These are phyloP conservation scores for Vanilla planifolia DNA, from an alignment of 106 monocot species.

Conservation along the genomic window DNA sequence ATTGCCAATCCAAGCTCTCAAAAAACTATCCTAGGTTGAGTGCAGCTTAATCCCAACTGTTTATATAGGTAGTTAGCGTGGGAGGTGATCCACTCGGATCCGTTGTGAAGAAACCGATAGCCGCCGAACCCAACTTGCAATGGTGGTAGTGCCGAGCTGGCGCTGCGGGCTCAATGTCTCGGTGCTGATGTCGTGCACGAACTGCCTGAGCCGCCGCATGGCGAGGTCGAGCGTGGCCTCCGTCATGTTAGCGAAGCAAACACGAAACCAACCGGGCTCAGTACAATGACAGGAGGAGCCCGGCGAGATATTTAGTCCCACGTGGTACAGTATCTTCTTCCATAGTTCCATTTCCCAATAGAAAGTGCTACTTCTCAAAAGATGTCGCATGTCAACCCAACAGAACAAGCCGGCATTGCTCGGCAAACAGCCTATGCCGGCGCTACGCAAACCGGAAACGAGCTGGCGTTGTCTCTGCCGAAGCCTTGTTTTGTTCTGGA, in stretches of 20 bases:
- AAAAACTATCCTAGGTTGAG: too few species aligned
- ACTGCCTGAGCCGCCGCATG: constrained; percentile 36
- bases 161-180: background rate
- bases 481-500: constrained; percentile 63
- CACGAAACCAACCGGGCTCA: constrained; percentile 87
- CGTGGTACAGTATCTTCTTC: constrained; percentile 71
- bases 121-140: constrained; percentile 13
- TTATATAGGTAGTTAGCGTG: constrained; percentile 18
- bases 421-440: constrained; percentile 51
- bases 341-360: constrained; percentile 78
- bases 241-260: constrained; percentile 89
- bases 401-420: constrained; percentile 82
- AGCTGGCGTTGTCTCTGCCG: constrained; percentile 38
- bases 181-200: constrained; percentile 13
- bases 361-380: constrained; percentile 26
- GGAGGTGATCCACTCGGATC: background rate
- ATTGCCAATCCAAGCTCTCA: too few species aligned
- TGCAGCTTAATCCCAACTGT: too few species aligned
- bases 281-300: constrained; percentile 83
- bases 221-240: constrained; percentile 45
- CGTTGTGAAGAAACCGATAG: background rate
- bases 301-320: constrained; percentile 76
- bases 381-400: constrained; percentile 88
- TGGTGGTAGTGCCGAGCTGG: background rate
- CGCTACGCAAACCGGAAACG: constrained; percentile 27